Evolutionary conservation across 2,329 filamentous ascomycete genomes (phyloP).

Genomic region (Gyromitra esculenta): DNA sequence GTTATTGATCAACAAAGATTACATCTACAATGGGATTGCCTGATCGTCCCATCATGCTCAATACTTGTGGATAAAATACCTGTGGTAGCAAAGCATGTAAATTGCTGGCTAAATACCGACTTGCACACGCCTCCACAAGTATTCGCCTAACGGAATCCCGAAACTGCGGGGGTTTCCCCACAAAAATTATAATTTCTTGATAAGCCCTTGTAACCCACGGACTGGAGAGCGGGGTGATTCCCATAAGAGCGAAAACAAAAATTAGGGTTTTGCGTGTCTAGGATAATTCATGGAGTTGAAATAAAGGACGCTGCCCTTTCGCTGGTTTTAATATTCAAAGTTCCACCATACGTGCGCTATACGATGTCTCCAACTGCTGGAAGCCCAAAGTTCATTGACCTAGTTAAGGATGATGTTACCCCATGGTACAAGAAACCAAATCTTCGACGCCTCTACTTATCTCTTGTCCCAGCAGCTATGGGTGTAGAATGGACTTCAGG

Average conservation of each 20-base stretch:
- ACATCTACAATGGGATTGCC: slow-evolving; percentile 14
- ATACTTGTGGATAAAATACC: background rate
- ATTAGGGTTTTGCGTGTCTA: background rate
- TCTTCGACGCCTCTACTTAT: slow-evolving; percentile 61
- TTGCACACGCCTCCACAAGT: background rate
- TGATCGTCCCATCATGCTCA: slow-evolving; percentile 9
- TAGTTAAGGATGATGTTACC: slow-evolving; percentile 56
- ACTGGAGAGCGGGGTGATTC: slow-evolving; percentile 17
- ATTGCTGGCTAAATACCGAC: slow-evolving; percentile 36
- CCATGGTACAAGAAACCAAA: slow-evolving; percentile 62
- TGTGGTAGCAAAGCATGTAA: slow-evolving; percentile 10
- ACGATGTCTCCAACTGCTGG: slow-evolving; percentile 38
- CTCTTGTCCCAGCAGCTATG: slow-evolving; percentile 61
- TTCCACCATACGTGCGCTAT: slow-evolving; percentile 6
- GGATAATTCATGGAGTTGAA: slow-evolving; percentile 8
- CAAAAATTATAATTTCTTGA: slow-evolving; percentile 26
- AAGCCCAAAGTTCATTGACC: slow-evolving; percentile 55
- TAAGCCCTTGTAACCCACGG: slow-evolving; percentile 32
- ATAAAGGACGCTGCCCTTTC: slow-evolving; percentile 18
- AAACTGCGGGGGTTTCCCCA: slow-evolving; percentile 34
- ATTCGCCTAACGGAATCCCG: slow-evolving; percentile 32
- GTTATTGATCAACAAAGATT: slow-evolving; percentile 21
- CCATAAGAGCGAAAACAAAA: background rate
- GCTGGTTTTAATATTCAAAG: background rate
- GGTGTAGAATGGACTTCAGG: slow-evolving; percentile 65